Evolutionary conservation across 441 rosid species (phyloP).

Genomic region (Adansonia madagascariensis): DNA sequence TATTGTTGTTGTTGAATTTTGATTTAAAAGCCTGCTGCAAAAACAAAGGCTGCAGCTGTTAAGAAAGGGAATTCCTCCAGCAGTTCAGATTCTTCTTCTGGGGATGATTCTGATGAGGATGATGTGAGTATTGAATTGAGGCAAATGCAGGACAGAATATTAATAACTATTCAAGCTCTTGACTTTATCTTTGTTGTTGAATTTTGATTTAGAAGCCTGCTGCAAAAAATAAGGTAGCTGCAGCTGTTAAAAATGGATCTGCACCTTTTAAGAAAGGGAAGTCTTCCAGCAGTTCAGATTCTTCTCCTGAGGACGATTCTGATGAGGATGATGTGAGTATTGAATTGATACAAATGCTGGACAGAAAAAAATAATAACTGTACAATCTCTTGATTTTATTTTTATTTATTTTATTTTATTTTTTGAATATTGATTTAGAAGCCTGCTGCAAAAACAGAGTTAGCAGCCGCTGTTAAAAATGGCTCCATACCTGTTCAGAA

Average conservation of each 20-base stretch:
- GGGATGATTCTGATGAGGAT: constrained; percentile 44
- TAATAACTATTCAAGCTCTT: background rate
- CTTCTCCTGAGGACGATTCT: constrained; percentile 43
- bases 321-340: constrained; percentile 30
- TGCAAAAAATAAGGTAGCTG: background rate
- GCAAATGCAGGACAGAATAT: background rate
- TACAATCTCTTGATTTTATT: background rate
- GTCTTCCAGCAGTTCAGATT: constrained; percentile 25
- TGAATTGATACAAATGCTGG: background rate
- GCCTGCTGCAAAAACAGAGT: constrained; percentile 2
- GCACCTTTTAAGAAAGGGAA: constrained; percentile 34
- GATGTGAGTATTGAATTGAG: constrained; percentile 9
- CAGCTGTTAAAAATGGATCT: constrained; percentile 30
- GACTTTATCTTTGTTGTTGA: background rate
- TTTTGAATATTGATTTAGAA: constrained; percentile 7
- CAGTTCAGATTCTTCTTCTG: constrained; percentile 34
- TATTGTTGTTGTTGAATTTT: background rate
- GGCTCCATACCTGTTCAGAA: constrained; percentile 35
- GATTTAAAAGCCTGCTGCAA: constrained; percentile 18
- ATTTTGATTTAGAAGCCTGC: constrained; percentile 21
- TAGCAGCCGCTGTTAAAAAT: constrained; percentile 22
- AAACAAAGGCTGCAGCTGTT: background rate
- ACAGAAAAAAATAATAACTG: background rate
- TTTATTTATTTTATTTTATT: too few relatives aligned
- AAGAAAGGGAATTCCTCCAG: constrained; percentile 31